Evolutionary conservation across 2,329 filamentous ascomycete species (phyloP), one percentile per base, ranked within the genome.

Genomic region (Aureobasidium sp.): DNA sequence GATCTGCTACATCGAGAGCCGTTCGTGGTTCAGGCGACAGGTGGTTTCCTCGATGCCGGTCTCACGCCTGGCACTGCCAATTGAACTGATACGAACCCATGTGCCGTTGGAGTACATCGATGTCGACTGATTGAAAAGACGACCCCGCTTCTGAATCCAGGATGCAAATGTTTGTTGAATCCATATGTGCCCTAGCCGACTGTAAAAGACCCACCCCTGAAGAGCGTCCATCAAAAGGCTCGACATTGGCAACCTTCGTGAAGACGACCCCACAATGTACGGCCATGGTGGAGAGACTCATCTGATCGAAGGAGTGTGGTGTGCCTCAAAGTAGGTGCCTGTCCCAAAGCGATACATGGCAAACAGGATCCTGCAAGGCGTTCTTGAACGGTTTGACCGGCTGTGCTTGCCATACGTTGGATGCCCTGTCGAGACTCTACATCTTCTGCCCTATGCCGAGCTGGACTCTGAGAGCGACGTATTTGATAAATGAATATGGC

Each of bases 281-380:
- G n/a, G 51, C 27, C 11, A 19, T 21, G 11, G n/a, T 43, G 51
- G 37, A 35, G 21, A 35, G 5, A 21, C 19, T 43, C 33, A 45
- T 27, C 29, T 45, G 27, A 25, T 35, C 19, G 19, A 37, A 27
- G 40, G 49, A 13, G 2, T 46, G 19, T 9, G 27, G 53, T 45
- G 40, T 57, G 40, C 21, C 53, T 57, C 53, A 40, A 46, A 57
- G 53, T 29, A 57, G 53, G 29, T 37, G 5, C 9, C 17, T 37
- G 40, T 57, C 53, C 53, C n/a, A 57, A 57, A 46, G 29, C 15
- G 53, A 57, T 46, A 37, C 11, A 57, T 37, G 40, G 31, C 37
- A 57, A 46, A 46, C 53, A 57, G 33, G 19, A 58, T 58, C 9
- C 13, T 43, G 53, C 21, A 49, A 47, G 27, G 35, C n/a, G 43